Conservation (phyloP, 2,329 filamentous ascomycete genomes). For the Colletotrichum musae region DNA sequence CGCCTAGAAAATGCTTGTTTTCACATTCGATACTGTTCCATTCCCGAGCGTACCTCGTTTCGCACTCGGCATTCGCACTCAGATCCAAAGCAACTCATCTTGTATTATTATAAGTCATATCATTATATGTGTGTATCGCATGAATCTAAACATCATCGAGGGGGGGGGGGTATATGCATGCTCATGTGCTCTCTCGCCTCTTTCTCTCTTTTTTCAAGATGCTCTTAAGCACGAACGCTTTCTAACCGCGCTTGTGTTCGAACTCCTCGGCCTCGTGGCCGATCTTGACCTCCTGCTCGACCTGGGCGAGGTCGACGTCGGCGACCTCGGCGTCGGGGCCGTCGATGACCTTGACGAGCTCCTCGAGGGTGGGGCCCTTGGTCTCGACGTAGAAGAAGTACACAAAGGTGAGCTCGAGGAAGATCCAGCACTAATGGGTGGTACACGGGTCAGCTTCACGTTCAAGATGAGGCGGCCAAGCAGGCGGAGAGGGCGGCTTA, state of each 20-base stretch:
- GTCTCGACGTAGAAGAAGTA: conserved; percentile 74
- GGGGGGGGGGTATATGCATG: conserved; percentile 30
- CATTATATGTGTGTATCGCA: conserved; percentile 26
- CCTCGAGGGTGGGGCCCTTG: conserved; percentile 75
- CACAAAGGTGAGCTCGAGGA: conserved; percentile 68
- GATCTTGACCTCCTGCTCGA: conserved; percentile 57
- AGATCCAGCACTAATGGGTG: conserved; percentile 59
- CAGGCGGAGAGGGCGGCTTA: conserved; percentile 48
- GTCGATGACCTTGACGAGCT: conserved; percentile 77
- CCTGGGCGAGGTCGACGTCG: conserved; percentile 59
- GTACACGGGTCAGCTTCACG: background rate
- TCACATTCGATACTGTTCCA: background rate
- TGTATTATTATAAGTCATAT: conserved; percentile 8
- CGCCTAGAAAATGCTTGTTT: background rate
- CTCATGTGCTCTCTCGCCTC: conserved; percentile 18
- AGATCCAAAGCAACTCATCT: background rate
- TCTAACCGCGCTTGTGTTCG: conserved; percentile 37
- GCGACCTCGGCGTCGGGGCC: conserved; percentile 68
- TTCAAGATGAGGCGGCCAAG: too few species aligned
- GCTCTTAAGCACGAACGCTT: background rate
- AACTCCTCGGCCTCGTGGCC: conserved; percentile 38
- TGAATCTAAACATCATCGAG: conserved; percentile 18
- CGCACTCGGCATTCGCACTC: too few species aligned
- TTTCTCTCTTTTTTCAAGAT: background rate
- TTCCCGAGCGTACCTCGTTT: background rate